These are phyloP conservation scores for Suillus ampliporus DNA, from an alignment of 768 basidiomycete genomes.

Conservation along the genomic window DNA sequence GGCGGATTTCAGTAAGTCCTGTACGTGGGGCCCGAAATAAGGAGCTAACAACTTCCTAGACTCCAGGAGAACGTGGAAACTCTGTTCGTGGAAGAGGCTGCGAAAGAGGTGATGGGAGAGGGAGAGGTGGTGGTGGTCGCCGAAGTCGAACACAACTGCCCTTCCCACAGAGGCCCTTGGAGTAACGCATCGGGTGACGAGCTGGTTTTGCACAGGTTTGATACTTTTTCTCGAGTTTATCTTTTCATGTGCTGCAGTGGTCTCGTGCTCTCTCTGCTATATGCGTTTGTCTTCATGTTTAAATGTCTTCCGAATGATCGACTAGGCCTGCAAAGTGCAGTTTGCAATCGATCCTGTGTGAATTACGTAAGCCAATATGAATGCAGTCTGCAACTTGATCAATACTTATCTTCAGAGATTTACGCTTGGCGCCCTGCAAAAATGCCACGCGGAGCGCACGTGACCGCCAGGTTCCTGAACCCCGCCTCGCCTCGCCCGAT, in stretches of 20 bases:
- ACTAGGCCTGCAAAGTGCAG: not conserved
- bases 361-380: not conserved
- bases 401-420: constrained; percentile 3
- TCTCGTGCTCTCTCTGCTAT: not conserved
- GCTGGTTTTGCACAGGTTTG: not conserved
- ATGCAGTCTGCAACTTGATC: not conserved
- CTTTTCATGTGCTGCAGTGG: not conserved
- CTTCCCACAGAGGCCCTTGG: constrained; percentile 26
- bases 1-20: not conserved
- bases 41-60: constrained; percentile 5
- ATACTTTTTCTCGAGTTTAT: not conserved
- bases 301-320: too few species aligned
- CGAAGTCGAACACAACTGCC: constrained; percentile 25
- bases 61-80: not conserved
- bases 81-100: constrained; percentile 15
- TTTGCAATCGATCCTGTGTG: not conserved
- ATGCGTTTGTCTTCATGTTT: not conserved
- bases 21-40: not conserved
- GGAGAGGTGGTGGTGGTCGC: constrained; percentile 14
- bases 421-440: too few species aligned
- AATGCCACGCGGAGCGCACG: too few species aligned
- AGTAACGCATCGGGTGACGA: constrained; percentile 19
- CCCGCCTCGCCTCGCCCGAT: too few species aligned
- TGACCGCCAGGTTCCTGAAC: too few species aligned
- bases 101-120: constrained; percentile 29